Evolutionary conservation across 192 early-diverging fungal genomes (phyloP).

Genomic region (Fimicolochytrium jonesii): DNA sequence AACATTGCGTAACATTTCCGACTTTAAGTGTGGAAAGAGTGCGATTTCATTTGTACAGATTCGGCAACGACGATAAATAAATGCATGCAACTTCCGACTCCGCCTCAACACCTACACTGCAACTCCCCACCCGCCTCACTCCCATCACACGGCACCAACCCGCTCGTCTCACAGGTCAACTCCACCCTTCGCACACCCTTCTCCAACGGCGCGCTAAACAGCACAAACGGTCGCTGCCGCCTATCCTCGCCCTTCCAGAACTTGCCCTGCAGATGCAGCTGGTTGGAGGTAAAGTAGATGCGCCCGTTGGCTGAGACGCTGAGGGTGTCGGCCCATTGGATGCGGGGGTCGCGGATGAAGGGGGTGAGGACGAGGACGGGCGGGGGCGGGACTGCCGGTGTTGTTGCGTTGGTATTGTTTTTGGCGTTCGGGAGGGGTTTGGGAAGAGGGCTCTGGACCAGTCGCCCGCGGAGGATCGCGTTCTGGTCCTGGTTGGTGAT

Average conservation of each 20-base stretch:
- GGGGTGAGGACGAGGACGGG: background rate
- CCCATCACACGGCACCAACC: background rate
- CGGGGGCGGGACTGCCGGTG: too few species aligned
- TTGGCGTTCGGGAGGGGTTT: too few species aligned
- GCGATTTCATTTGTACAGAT: too few species aligned
- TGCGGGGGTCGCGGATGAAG: background rate
- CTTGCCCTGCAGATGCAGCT: slow-evolving; percentile 2
- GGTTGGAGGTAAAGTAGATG: slow-evolving; percentile 2
- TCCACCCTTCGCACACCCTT: background rate
- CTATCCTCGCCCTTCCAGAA: background rate
- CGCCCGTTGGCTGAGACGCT: background rate
- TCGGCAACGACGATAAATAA: too few species aligned
- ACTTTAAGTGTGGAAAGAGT: too few species aligned
- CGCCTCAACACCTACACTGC: too few species aligned
- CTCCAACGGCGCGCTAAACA: background rate
- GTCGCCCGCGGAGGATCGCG: background rate
- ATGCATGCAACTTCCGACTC: too few species aligned
- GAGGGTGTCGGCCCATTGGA: slow-evolving; percentile 5
- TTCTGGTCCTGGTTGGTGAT: slow-evolving; percentile 1
- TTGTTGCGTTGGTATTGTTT: background rate
- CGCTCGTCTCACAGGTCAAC: background rate
- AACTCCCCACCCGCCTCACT: too few species aligned
- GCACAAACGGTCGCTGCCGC: background rate
- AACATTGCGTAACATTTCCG: too few species aligned
- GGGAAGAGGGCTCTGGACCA: too few species aligned